A percentile compares a stretch with the other conserved stretches of the same genome.
Evolutionary conservation across 2,329 filamentous ascomycete species (phyloP).

Genomic region (Helicocarpus griseus): DNA sequence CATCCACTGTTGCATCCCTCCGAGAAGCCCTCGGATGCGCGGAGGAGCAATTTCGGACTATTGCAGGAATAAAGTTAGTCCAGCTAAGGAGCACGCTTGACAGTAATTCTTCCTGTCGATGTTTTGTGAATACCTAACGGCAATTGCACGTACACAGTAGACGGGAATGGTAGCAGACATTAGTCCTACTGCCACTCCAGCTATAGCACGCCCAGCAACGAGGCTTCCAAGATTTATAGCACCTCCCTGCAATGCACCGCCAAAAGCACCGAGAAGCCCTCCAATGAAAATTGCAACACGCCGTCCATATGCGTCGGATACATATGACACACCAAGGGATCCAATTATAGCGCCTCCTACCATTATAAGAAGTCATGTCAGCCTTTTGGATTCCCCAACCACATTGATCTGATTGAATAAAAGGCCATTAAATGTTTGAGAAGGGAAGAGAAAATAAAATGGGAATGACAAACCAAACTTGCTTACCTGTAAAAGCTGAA

Average conservation of each 20-base stretch:
- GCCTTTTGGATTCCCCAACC: neutral
- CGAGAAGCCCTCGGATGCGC: slow-evolving; percentile 30
- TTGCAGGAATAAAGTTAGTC: neutral
- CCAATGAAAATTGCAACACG: slow-evolving; percentile 26
- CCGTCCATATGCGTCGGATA: slow-evolving; percentile 27
- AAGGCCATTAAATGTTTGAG: neutral
- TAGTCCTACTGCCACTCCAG: slow-evolving; percentile 41
- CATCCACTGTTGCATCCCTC: slow-evolving; percentile 38
- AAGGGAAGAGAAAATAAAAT: neutral
- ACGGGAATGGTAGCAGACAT: slow-evolving; percentile 40
- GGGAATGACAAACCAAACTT: neutral
- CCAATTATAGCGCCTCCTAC: slow-evolving; percentile 31
- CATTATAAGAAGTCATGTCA: neutral
- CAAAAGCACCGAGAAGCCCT: slow-evolving; percentile 23
- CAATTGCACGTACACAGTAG: slow-evolving; percentile 28
- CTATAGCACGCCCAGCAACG: slow-evolving; percentile 42
- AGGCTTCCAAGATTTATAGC: slow-evolving; percentile 34
- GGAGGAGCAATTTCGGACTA: slow-evolving; percentile 32
- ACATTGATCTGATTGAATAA: neutral
- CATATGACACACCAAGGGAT: slow-evolving; percentile 22
- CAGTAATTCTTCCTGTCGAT: neutral
- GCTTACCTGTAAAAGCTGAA: slow-evolving; percentile 29
- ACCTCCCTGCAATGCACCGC: slow-evolving; percentile 28
- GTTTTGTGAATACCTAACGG: neutral
- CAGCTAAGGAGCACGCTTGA: neutral